These are phyloP conservation scores for Geranium rotundifolium DNA, from an alignment of 345 rosid genomes.

Conservation along the genomic window DNA sequence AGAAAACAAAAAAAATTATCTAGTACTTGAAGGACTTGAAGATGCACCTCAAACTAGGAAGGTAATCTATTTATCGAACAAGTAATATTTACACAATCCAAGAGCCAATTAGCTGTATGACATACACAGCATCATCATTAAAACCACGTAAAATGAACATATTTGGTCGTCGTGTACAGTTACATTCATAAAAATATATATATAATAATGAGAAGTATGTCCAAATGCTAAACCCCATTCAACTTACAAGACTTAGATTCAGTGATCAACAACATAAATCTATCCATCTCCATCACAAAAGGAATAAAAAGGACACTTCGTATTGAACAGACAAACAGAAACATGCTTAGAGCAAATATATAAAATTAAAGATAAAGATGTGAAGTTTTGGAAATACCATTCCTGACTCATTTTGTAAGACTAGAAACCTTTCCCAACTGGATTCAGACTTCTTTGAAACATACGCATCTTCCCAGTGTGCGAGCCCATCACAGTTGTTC, in stretches of 20 bases:
- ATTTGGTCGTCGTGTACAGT: background rate
- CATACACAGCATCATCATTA: background rate
- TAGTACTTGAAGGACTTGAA: too few relatives aligned
- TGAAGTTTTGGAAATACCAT: slow-evolving; percentile 32
- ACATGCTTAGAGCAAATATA: too few relatives aligned
- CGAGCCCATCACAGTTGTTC: slow-evolving; percentile 54
- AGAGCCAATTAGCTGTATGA: too few relatives aligned
- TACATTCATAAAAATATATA: background rate
- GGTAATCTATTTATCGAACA: too few relatives aligned
- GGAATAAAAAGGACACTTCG: background rate
- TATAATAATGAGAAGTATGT: background rate
- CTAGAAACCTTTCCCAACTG: slow-evolving; percentile 76
- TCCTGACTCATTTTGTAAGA: slow-evolving; percentile 72
- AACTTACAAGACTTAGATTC: background rate
- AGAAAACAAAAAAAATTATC: too few relatives aligned
- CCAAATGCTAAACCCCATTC: background rate
- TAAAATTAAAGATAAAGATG: slow-evolving; percentile 3
- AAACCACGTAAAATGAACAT: background rate
- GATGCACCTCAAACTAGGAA: too few relatives aligned
- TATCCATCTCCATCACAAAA: background rate
- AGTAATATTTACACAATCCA: too few relatives aligned
- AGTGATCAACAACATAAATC: background rate
- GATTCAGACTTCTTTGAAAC: slow-evolving; percentile 34
- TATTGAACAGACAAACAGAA: background rate
- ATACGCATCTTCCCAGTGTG: slow-evolving; percentile 57